Conservation (phyloP, 225 moss, liverwort and hornwort genomes). For the Neckera pumila region DNA sequence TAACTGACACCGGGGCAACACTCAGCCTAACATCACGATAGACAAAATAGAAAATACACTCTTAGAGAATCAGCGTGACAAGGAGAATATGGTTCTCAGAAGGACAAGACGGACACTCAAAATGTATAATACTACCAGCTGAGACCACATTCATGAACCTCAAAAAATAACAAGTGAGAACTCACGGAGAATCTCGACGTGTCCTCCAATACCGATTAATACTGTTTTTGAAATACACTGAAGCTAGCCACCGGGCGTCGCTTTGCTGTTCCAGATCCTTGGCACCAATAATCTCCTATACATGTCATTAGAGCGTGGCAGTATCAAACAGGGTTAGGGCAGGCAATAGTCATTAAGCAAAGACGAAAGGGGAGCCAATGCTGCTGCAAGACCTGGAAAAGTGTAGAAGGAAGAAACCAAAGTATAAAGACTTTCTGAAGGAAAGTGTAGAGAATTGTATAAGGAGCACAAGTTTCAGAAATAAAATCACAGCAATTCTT, state of each 20-base stretch:
- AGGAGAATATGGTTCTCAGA: background rate
- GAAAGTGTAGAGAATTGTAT: background rate
- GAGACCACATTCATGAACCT: background rate
- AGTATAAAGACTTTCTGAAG: background rate
- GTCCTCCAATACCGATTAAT: constrained; percentile 97
- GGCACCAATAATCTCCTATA: constrained; percentile 96
- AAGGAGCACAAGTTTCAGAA: background rate
- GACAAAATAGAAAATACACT: background rate
- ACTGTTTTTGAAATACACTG: constrained; percentile 99
- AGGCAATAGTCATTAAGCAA: background rate
- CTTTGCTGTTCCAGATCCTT: constrained; percentile 95
- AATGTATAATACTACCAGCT: background rate
- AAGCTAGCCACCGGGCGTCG: constrained; percentile 96
- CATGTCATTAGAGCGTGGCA: background rate
- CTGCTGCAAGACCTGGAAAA: background rate
- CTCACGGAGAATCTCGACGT: constrained; percentile 94
- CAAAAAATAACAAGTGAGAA: background rate
- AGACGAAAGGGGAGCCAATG: background rate
- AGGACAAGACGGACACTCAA: background rate
- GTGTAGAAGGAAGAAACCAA: background rate
- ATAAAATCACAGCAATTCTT: background rate
- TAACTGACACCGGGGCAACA: background rate
- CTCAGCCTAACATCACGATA: background rate
- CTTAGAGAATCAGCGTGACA: background rate
- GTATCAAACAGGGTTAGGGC: background rate